Base-by-base conservation (phyloP, 176 grass and related monocot species). In the Phoenix dactylifera region DNA sequence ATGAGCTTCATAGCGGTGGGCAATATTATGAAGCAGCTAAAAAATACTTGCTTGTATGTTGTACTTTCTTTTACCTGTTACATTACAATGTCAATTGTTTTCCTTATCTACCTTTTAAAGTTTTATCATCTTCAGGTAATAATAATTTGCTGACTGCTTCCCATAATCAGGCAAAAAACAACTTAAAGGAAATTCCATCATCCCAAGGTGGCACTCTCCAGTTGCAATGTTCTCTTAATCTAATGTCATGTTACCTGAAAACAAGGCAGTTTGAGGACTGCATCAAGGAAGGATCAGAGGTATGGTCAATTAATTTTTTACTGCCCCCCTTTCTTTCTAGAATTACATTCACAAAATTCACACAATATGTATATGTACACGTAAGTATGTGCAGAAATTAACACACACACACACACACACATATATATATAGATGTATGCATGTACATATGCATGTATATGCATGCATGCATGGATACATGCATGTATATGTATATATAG, bases 211-310 rank as follows among this genome's bases (percentile, higher is more conserved):
- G 71, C 65, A 81, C 64, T 54, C 64, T 98, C 55, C 84, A 92
- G 69, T 57, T 89, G 73, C 87, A 89, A 28, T 98, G 93, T 15
- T 82, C 88, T 20, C 84, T 98, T 83, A 98, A 98, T 79, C 70
- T 98, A 68, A 98, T 98, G 93, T 85, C 88, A 48, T 98, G 93
- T 73, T 98, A 98, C 72, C 78, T 98, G 67, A 92, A 88, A 75
- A 83, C 68, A 17, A 70, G 57, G 16, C 68, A 85, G 49, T 89
- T 88, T 24, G 75, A 89, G 32, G 88, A 92, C 73, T 98, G 93
- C 61, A 73, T 98, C 73, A 78, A 56, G 16, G 87, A 98, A 83
- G 93, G 93, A 57, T 85, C 84, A 64, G 93, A 98, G 93, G 93
- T 98, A 92, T 59, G 72, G 49, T 50, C 65, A 25, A 64, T 44